Evolutionary conservation across 176 grass and related monocot genomes (phyloP).

Genomic region (Ananas comosus): DNA sequence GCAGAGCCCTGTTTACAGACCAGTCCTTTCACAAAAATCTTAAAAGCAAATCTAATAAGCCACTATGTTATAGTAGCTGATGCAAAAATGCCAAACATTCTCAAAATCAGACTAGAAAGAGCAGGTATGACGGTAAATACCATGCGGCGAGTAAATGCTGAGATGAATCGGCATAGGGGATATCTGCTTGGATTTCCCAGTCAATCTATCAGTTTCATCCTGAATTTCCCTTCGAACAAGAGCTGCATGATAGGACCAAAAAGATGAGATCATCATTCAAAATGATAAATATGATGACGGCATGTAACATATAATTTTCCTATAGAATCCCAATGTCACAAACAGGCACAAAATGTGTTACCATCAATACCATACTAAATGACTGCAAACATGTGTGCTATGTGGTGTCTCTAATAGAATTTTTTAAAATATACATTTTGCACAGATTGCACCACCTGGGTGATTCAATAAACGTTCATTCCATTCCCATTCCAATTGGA

Average conservation of each 20-base stretch:
- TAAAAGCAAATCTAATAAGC: too few species aligned
- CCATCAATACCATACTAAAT: not conserved
- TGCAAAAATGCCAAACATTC: constrained; percentile 3
- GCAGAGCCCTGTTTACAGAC: too few species aligned
- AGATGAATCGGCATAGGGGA: constrained; percentile 71
- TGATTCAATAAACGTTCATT: too few species aligned
- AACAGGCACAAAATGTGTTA: not conserved
- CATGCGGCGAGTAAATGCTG: constrained; percentile 58
- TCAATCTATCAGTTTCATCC: constrained; percentile 70
- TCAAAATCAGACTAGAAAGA: constrained; percentile 4
- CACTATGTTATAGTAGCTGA: not conserved
- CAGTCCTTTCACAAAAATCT: too few species aligned
- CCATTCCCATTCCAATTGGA: too few species aligned
- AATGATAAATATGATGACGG: not conserved
- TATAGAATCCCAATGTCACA: not conserved
- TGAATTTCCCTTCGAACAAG: constrained; percentile 71
- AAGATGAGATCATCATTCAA: not conserved
- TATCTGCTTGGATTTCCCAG: constrained; percentile 68
- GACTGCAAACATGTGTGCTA: not conserved
- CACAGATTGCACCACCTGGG: too few species aligned
- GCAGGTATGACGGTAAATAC: constrained; percentile 27
- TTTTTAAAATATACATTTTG: too few species aligned
- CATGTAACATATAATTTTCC: not conserved
- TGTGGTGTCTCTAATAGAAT: not conserved
- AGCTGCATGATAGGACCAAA: constrained; percentile 25